Percentiles rank a stretch among this genome's conserved stretches.
phyloP scores from a whole-genome alignment of 352 stramenopile species.

The Globisporangium middletonii region DNA sequence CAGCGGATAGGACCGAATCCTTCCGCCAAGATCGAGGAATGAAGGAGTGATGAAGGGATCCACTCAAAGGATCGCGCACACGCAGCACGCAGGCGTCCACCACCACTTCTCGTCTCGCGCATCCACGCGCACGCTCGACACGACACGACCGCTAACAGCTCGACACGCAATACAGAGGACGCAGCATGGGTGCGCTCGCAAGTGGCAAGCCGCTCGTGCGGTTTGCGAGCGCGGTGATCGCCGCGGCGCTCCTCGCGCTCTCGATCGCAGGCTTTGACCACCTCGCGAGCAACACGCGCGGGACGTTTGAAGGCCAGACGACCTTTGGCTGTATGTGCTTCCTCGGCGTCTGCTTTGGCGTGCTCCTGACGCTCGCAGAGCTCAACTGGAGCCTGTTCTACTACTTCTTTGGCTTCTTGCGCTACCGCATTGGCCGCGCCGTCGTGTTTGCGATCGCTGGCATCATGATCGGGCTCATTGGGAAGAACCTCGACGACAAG shows the following conservation, averaged over 20 bases:
- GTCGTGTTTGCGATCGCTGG: slow-evolving; percentile 50
- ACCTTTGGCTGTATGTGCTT: slow-evolving; percentile 74
- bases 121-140: no score
- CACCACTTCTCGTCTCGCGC: no score
- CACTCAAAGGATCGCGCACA: no score
- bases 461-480: slow-evolving; percentile 54
- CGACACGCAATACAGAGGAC: not conserved
- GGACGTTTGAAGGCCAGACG: slow-evolving; percentile 36
- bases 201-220: slow-evolving; percentile 30
- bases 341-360: slow-evolving; percentile 56
- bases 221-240: slow-evolving; percentile 25
- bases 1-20: no score
- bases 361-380: slow-evolving; percentile 54
- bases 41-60: no score
- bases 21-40: no score
- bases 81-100: no score
- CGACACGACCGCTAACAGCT: no score
- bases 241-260: slow-evolving; percentile 34
- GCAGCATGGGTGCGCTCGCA: not conserved
- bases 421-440: slow-evolving; percentile 57
- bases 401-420: slow-evolving; percentile 79
- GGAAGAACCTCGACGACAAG: slow-evolving; percentile 46
- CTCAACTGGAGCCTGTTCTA: slow-evolving; percentile 59
- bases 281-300: slow-evolving; percentile 17
- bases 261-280: slow-evolving; percentile 49